phyloP scores from a whole-genome alignment of 2,329 filamentous ascomycete genomes.

The Malbranchea cinnamomea region DNA sequence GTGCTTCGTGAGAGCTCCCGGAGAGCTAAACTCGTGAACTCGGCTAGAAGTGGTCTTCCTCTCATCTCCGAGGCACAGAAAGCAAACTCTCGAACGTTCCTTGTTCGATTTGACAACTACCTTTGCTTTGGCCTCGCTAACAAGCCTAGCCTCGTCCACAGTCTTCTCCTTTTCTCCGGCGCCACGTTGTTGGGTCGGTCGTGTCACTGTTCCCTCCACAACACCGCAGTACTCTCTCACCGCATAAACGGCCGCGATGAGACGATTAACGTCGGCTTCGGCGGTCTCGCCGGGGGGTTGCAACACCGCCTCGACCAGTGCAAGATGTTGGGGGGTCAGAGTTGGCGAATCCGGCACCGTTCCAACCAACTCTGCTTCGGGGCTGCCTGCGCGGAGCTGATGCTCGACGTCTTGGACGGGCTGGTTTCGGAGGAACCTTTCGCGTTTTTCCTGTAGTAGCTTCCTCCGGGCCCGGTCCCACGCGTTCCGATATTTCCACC shows the following conservation, averaged over 20 bases:
- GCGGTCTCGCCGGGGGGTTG: slow-evolving; percentile 8
- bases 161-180: slow-evolving; percentile 14
- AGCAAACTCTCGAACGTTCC: slow-evolving; percentile 8
- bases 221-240: slow-evolving; percentile 36
- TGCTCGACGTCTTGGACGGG: no score
- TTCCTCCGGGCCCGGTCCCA: no score
- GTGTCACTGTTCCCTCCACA: no score
- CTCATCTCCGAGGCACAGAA: slow-evolving; percentile 10
- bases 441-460: no score
- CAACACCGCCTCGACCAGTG: slow-evolving; percentile 11
- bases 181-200: slow-evolving; percentile 34
- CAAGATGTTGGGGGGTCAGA: no score
- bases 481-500: no score
- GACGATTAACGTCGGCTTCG: slow-evolving; percentile 6
- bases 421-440: no score
- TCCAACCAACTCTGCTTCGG: no score
- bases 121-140: slow-evolving; percentile 9
- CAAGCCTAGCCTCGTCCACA: slow-evolving; percentile 7
- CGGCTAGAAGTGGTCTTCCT: slow-evolving; percentile 2
- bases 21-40: slow-evolving; percentile 8
- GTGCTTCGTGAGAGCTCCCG: slow-evolving; percentile 11
- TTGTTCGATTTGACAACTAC: slow-evolving; percentile 8
- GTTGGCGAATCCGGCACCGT: no score
- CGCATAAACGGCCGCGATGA: slow-evolving; percentile 24
- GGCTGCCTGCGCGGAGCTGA: no score